Conservation (phyloP, 345 rosid species). For the Eucalyptus regnans region DNA sequence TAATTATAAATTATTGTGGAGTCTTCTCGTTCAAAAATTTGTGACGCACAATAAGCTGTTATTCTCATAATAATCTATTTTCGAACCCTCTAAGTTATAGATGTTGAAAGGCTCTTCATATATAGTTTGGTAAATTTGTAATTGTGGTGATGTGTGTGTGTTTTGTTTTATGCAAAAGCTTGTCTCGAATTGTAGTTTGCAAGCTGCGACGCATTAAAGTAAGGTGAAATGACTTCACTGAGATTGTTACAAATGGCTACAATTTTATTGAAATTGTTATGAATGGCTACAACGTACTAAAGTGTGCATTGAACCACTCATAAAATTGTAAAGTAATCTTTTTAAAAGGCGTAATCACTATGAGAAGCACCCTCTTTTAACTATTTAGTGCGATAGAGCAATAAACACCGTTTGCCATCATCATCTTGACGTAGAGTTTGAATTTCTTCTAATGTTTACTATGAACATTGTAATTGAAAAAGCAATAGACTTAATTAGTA, state of each 20-base stretch:
- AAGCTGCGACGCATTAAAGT: background rate
- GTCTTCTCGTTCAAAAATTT: too few species aligned
- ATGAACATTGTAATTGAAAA: background rate
- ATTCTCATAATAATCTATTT: background rate
- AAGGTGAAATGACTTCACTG: background rate
- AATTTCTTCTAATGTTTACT: background rate
- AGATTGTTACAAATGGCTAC: background rate
- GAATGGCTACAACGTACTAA: background rate
- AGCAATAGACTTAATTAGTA: background rate
- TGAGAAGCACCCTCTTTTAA: background rate
- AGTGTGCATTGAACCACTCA: background rate
- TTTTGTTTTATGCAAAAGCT: background rate
- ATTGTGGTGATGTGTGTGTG: background rate
- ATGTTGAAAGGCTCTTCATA: background rate
- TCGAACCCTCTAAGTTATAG: background rate
- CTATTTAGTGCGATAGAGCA: background rate
- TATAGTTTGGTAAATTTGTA: background rate
- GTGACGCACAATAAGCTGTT: fast-evolving
- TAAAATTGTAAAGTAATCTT: background rate
- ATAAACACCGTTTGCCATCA: background rate
- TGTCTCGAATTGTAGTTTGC: background rate
- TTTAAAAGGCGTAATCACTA: background rate
- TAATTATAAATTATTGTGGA: too few species aligned
- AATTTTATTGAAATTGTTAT: background rate
- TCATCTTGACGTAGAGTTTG: background rate